These are phyloP conservation scores for Annulohypoxylon moriforme DNA, from an alignment of 495 filamentous ascomycete species.

Conservation along the genomic window DNA sequence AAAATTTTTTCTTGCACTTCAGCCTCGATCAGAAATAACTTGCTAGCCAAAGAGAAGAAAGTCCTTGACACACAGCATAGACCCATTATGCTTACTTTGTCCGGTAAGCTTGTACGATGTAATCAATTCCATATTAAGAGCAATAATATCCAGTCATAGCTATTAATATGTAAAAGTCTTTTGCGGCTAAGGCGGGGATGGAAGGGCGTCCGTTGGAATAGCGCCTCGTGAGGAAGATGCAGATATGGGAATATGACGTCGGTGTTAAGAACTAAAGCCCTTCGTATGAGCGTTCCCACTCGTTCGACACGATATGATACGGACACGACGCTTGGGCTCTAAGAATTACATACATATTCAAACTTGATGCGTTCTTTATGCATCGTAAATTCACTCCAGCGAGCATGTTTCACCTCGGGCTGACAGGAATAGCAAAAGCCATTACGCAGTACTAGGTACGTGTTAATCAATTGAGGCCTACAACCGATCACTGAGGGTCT, in stretches of 20 bases:
- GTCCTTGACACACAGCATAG: slow-evolving; percentile 33
- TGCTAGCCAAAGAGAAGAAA: slow-evolving; percentile 16
- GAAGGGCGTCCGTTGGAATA: slow-evolving; percentile 1
- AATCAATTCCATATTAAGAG: slow-evolving; percentile 37
- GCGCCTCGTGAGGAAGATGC: slow-evolving; percentile 21
- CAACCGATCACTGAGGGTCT: not conserved
- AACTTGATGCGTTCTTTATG: slow-evolving; percentile 30
- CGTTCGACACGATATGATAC: slow-evolving; percentile 4
- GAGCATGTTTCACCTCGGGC: slow-evolving; percentile 43
- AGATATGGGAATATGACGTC: slow-evolving; percentile 37
- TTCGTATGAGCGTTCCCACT: slow-evolving; percentile 21
- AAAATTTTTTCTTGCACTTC: slow-evolving; percentile 39
- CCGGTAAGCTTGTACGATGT: slow-evolving; percentile 21
- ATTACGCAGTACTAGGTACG: slow-evolving; percentile 10
- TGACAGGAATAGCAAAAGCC: slow-evolving; percentile 23
- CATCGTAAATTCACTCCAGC: slow-evolving; percentile 22
- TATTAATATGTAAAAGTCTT: slow-evolving; percentile 17
- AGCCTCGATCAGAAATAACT: slow-evolving; percentile 39
- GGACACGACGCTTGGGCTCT: slow-evolving; percentile 26
- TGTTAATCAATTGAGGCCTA: slow-evolving; percentile 19
- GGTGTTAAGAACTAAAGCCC: slow-evolving; percentile 19
- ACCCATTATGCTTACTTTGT: not conserved
- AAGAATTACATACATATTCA: slow-evolving; percentile 24
- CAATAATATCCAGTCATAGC: slow-evolving; percentile 23
- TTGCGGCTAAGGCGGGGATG: slow-evolving; percentile 38